Evolutionary conservation across 495 filamentous ascomycete genomes (phyloP).

Genomic region (Cryomyces antarcticus): DNA sequence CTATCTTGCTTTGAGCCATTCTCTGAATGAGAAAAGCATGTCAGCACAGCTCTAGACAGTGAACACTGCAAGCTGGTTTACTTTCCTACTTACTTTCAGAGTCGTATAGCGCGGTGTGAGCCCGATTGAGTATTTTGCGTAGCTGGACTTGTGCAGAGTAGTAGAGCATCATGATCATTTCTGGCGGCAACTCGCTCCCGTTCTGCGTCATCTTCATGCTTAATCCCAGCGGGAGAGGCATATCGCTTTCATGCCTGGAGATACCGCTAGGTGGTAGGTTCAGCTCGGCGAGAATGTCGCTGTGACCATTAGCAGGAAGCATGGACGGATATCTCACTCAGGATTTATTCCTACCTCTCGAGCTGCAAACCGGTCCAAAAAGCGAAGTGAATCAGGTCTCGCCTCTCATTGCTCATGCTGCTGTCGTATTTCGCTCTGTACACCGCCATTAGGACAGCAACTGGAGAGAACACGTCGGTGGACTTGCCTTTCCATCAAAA

Average conservation of each 20-base stretch:
- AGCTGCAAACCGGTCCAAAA: slow-evolving; percentile 92
- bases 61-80: not conserved
- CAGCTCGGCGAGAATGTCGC: slow-evolving; percentile 83
- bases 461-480: not conserved
- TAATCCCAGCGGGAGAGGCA: not conserved
- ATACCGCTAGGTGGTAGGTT: slow-evolving; percentile 38
- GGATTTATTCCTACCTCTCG: slow-evolving; percentile 32
- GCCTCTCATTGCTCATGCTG: slow-evolving; percentile 1
- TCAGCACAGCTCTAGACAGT: no score
- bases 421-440: slow-evolving; percentile 1
- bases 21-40: no score
- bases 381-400: slow-evolving; percentile 47
- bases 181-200: no score
- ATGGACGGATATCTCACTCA: slow-evolving; percentile 21
- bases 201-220: no score
- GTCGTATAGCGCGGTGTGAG: slow-evolving; percentile 32
- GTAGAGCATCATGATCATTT: slow-evolving; percentile 39
- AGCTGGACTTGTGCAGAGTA: slow-evolving; percentile 76
- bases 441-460: not conserved
- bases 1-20: no score
- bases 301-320: slow-evolving; percentile 9
- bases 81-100: not conserved
- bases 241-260: slow-evolving; percentile 9
- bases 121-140: slow-evolving; percentile 60
- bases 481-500: slow-evolving; percentile 43